Base-by-base conservation (phyloP, 306 rosid genomes). In the Parietaria judaica region DNA sequence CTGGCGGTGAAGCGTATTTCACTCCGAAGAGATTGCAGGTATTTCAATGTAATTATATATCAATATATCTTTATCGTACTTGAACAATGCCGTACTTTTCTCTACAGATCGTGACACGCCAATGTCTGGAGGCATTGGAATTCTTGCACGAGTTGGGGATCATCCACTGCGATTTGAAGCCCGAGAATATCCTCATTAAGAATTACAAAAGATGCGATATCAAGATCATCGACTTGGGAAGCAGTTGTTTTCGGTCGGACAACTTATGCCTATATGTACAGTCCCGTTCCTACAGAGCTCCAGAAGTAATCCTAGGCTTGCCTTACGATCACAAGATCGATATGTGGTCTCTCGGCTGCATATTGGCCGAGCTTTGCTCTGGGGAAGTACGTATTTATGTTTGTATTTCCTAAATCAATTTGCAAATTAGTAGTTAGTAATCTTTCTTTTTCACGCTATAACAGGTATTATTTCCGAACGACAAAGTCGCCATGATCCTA, bases 261-360 rank as follows among this genome's bases (percentile, higher is more conserved):
- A 84, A 76, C 74, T 72, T 94, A 66, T 86, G 95, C 75, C 80
- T 94, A 11, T 94, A 94, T 51, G 99, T 94, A 54, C 99, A 94
- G 63, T 94, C 99, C 5, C 88, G 99, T 66, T 94, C 99, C 15
- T 94, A 94, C 68, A 74, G 99, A 76, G 99, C 99, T 72, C 99
- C 99, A 14, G 99, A 94, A 83, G 97, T 94, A 71, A 94, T 94
- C 60, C 84, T 94, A 43, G 99, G 99, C 74, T 94, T 88, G 70
- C 84, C 89, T 14, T 94, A 94, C 67, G 84, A 94, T 39, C 87
- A 89, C 51, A 94, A 81, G 79, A 94, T 94, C 58, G 99, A 94
- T 68, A 74, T 94, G 69, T 94, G 99, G 99, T 94, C 99, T 34
- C 94, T 94, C 5, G 99, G 99, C 69, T 94, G 99, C 57, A 84